Evolutionary conservation across 805 yeast species (phyloP), one percentile per base, ranked within the genome.

Genomic region (Saturnispora gosingensis): DNA sequence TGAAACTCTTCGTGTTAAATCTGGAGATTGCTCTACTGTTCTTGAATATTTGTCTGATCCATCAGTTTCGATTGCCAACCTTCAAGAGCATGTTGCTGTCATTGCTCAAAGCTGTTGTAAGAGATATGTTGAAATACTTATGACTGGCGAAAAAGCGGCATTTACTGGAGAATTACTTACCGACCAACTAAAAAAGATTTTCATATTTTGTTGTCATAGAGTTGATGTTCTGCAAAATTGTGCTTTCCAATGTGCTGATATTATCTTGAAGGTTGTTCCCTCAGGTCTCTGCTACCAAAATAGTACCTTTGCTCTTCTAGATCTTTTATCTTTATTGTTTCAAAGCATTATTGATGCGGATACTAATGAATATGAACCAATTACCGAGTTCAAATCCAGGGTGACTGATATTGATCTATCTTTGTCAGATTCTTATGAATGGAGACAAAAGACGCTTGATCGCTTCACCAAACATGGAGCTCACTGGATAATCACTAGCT

Each of bases 31-130:
- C 57, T 82, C 95, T 0, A 80, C 82, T n/a, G 72, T 81, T 35
- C 74, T 91, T 50, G 74, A 76, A 39, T 93, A 93, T 67, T 83
- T 85, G 58, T 85, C 93, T 1, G 98, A 93, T 62, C 93, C 96
- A 2, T 83, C 95, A 0, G 73, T 88, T 56, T 72, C 76, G 36
- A 77, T 76, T 24, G 73, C 86, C 36, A 87, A 83, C 9, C 76
- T 88, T 13, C 86, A 83, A 50, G 82, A 77, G 55, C 80, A 77
- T 53, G 76, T 90, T 65, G 83, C 83, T 0, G 74, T 76, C 5
- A 77, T 91, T 53, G 79, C 91, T 0, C 73, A 73, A 54, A 73
- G 77, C 46, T 73, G 85, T 49, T 76, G 80, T 27, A 73, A 75
- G 39, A 81, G 77, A 57, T 89, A 75, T 59, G 72, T 83, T 42